A percentile compares a stretch with the other conserved stretches of the same genome.
Evolutionary conservation across 1,139 yeast genomes (phyloP).

Genomic region (Casaregolazyma suthepensis): DNA sequence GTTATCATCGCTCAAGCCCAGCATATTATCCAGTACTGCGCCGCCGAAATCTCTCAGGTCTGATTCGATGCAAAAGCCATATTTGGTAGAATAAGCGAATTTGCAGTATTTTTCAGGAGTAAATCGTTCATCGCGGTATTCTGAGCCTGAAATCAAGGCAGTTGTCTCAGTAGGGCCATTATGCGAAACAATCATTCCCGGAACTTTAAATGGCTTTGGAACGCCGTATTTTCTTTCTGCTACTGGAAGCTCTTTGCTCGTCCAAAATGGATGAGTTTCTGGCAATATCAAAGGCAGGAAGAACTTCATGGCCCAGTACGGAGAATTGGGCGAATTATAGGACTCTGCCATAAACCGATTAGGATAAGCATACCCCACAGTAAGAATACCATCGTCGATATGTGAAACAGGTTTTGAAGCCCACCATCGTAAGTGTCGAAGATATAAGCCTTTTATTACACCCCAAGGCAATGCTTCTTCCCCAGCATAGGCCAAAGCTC

Average conservation of each 20-base stretch:
- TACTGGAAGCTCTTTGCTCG: constrained; percentile 15
- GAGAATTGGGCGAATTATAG: constrained; percentile 32
- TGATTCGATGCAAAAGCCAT: constrained; percentile 28
- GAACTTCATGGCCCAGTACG: constrained; percentile 31
- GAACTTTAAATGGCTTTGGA: constrained; percentile 14
- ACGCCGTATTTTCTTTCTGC: not conserved
- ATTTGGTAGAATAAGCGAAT: constrained; percentile 31
- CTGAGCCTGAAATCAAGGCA: constrained; percentile 29
- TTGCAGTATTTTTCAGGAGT: constrained; percentile 30
- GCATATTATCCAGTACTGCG: constrained; percentile 21
- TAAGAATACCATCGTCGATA: constrained; percentile 24
- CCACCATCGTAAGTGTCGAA: constrained; percentile 32
- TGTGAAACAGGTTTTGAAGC: constrained; percentile 28
- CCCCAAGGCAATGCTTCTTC: constrained; percentile 26
- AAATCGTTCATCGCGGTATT: constrained; percentile 22
- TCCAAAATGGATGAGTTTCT: constrained; percentile 24
- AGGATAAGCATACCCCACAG: constrained; percentile 31
- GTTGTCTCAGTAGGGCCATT: constrained; percentile 22
- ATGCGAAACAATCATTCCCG: constrained; percentile 27
- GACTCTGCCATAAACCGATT: constrained; percentile 28
- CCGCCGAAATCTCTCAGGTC: constrained; percentile 16
- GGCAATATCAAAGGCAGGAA: constrained; percentile 24
- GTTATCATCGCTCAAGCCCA: constrained; percentile 20
- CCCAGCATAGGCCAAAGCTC: constrained; percentile 27
- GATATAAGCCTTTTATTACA: constrained; percentile 27